A percentile compares a stretch with the other conserved stretches of the same genome.
These are phyloP conservation scores for Xylariaceae sp. DNA, from an alignment of 2,329 filamentous ascomycete genomes.

Conservation along the genomic window DNA sequence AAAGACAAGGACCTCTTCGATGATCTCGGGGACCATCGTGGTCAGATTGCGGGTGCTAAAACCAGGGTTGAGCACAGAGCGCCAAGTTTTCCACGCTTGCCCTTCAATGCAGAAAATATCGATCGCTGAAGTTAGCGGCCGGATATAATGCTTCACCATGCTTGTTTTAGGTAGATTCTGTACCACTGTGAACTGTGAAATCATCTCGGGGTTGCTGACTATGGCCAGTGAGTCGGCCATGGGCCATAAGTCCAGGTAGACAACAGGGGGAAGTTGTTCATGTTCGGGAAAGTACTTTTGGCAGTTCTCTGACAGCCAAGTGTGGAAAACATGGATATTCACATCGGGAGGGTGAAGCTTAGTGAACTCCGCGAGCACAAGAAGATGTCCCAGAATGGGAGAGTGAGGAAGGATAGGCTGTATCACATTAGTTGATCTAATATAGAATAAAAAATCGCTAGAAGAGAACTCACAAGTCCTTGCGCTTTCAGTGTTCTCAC, in stretches of 20 bases:
- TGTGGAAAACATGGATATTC: slow-evolving; percentile 17
- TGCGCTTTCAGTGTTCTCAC: slow-evolving; percentile 16
- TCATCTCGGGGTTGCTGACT: slow-evolving; percentile 12
- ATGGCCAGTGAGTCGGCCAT: slow-evolving; percentile 10
- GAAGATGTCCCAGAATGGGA: slow-evolving; percentile 20
- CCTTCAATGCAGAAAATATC: slow-evolving; percentile 32
- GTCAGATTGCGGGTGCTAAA: slow-evolving; percentile 34
- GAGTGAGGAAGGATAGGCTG: slow-evolving; percentile 23
- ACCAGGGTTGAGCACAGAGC: slow-evolving; percentile 30
- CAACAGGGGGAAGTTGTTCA: slow-evolving; percentile 16
- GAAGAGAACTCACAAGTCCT: slow-evolving; percentile 15
- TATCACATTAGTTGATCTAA: not conserved
- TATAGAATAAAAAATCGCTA: not conserved
- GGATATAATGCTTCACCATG: slow-evolving; percentile 7
- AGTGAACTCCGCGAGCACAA: slow-evolving; percentile 18
- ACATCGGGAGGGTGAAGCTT: slow-evolving; percentile 19
- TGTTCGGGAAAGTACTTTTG: slow-evolving; percentile 18
- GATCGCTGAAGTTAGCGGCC: slow-evolving; percentile 27
- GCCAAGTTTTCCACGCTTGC: slow-evolving; percentile 26
- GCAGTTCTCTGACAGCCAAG: slow-evolving; percentile 16
- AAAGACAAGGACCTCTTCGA: slow-evolving; percentile 42
- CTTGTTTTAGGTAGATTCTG: slow-evolving; percentile 17
- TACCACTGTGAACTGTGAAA: slow-evolving; percentile 16
- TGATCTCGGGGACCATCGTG: slow-evolving; percentile 31
- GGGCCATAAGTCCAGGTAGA: slow-evolving; percentile 27